Conservation (phyloP, 2,329 filamentous ascomycete genomes). For the Curvularia verruculosa region DNA sequence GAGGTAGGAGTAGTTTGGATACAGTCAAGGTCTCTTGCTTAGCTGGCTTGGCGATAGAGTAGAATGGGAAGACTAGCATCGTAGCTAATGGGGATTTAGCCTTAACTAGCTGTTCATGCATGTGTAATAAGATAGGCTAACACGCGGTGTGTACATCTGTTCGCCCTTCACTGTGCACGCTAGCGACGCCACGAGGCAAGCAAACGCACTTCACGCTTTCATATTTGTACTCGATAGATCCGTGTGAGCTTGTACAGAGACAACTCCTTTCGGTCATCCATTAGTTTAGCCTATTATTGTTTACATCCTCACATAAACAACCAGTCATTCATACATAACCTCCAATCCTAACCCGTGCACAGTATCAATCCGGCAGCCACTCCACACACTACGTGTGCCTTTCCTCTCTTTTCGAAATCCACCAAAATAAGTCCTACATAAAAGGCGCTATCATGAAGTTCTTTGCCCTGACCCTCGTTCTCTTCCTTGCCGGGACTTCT, state of each 20-base stretch:
- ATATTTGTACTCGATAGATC: not conserved
- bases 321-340: too few species aligned
- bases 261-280: not conserved
- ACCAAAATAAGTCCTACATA: not conserved
- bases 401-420: too few species aligned
- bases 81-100: not conserved
- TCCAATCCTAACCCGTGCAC: too few species aligned
- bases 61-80: not conserved
- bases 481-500: slow-evolving; percentile 1
- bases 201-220: too few species aligned
- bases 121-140: not conserved
- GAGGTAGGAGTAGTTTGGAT: not conserved
- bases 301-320: not conserved
- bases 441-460: not conserved
- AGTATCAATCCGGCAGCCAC: too few species aligned
- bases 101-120: not conserved
- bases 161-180: not conserved
- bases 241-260: too few species aligned
- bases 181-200: too few species aligned
- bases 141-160: not conserved
- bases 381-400: too few species aligned
- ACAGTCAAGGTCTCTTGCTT: not conserved
- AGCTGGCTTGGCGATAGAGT: not conserved
- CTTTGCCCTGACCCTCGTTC: not conserved
- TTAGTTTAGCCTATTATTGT: not conserved